Evolutionary conservation across 768 basidiomycete species (phyloP), one percentile per base, ranked within the genome.

Genomic region (Kwoniella dejecticola): DNA sequence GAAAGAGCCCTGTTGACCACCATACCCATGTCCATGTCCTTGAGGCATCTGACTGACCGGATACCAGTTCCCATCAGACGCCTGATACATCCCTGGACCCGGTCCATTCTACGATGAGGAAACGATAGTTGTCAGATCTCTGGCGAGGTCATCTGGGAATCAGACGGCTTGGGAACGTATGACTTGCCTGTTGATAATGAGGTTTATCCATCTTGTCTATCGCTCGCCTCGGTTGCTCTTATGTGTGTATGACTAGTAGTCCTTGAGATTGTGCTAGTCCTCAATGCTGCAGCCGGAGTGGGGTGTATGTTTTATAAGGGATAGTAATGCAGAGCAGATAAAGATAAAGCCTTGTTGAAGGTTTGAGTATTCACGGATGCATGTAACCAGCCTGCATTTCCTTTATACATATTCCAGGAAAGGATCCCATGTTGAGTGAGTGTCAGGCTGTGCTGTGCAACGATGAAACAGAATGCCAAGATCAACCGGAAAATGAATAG

Each of bases 61-160:
- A 40, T 72, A 69, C 65, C 65, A 69, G 26, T 72, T 62, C 3
- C 71, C 71, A 54, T 72, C 70, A 13, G 59, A 62, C 11, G 71
- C 71, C 40, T 66, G 68, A 36, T 72, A 72, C 63, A 67, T 67
- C 31, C 57, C 56, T 15, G 60, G 63, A 19, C 23, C 36, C 27
- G 13, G 12, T 29, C 40, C 38, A 29, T 42, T 45, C 55, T 57
- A 21, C 26, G 15, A 21, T 13, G 15, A 13, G 11, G 8, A 3
- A 8, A 29, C 0, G 5, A 19, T 42, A 12, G 15, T 40, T 29
- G 41, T 55, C 26, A 55, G 26, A 2, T 33, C n/a, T 1, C 15
- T 38, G 15, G 23, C 5, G 15, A 10, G 29, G n/a, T 11, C n/a
- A 31, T 19, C 12, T 7, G 15, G 12, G 24, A 21, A 21, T 38